phyloP scores from a whole-genome alignment of 176 grass and related monocot species.

The Zoysia japonica region DNA sequence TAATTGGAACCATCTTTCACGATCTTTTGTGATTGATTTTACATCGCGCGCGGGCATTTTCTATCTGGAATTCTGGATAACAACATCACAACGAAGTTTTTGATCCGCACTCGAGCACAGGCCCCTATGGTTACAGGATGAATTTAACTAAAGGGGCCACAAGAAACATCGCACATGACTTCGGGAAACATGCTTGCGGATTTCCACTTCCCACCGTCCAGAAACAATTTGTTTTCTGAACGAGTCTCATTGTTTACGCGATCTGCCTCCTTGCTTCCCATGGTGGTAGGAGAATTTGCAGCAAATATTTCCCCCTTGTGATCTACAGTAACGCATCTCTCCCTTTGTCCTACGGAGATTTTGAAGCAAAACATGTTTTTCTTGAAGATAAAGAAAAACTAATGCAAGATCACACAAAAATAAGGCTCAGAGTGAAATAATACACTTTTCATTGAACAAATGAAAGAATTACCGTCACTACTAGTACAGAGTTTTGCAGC shows the following conservation, averaged over 20 bases:
- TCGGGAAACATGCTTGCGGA: constrained; percentile 13
- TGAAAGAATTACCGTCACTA: constrained; percentile 67
- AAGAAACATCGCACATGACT: neutral
- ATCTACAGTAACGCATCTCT: neutral
- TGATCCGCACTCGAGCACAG: no score
- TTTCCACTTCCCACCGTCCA: neutral
- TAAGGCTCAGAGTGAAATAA: neutral
- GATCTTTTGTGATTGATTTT: no score
- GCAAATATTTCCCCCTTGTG: neutral
- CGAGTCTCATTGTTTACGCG: neutral
- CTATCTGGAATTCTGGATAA: no score
- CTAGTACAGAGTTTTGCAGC: constrained; percentile 11
- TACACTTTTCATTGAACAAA: constrained; percentile 77
- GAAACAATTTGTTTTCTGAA: neutral
- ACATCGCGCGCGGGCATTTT: no score
- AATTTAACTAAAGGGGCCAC: no score
- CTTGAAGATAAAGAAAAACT: neutral
- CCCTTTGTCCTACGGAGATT: neutral
- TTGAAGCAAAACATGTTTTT: no score
- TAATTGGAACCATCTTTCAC: no score
- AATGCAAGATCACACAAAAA: neutral
- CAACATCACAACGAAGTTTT: no score
- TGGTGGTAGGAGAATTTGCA: neutral
- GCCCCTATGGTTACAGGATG: no score
- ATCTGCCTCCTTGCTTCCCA: neutral